phyloP scores from a whole-genome alignment of 2,329 filamentous ascomycete species.

The Didymella lethalis region DNA sequence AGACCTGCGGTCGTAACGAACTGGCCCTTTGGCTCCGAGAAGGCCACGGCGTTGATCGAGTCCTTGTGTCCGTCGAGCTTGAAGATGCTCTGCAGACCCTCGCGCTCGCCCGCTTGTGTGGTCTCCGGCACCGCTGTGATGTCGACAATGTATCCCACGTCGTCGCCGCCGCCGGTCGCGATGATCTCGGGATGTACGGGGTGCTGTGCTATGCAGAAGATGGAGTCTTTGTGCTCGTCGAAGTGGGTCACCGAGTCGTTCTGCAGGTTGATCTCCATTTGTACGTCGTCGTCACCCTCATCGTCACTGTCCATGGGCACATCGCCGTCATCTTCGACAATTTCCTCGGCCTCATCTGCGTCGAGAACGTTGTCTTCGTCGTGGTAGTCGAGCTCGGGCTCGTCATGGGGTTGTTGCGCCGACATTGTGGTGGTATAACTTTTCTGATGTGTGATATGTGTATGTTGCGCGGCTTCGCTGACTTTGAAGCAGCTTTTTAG shows the following conservation, averaged over 20 bases:
- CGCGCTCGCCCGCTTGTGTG: slow-evolving; percentile 64
- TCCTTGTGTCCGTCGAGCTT: slow-evolving; percentile 90
- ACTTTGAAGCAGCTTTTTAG: not conserved
- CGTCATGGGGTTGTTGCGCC: slow-evolving; percentile 40
- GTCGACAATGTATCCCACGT: slow-evolving; percentile 87
- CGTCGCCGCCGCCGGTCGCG: slow-evolving; percentile 86
- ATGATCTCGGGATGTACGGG: slow-evolving; percentile 79
- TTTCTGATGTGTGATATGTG: not conserved
- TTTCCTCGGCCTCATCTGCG: slow-evolving; percentile 79
- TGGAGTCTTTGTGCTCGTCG: slow-evolving; percentile 85
- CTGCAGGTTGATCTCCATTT: slow-evolving; percentile 76
- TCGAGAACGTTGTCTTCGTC: slow-evolving; percentile 77
- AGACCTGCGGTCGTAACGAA: slow-evolving; percentile 87
- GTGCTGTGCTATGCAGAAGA: slow-evolving; percentile 95
- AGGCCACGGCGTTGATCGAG: slow-evolving; percentile 85
- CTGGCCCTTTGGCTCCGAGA: slow-evolving; percentile 83
- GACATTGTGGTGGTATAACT: slow-evolving; percentile 27
- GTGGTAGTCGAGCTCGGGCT: slow-evolving; percentile 56
- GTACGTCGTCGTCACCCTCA: slow-evolving; percentile 61
- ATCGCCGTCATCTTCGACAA: slow-evolving; percentile 72
- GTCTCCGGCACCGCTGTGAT: slow-evolving; percentile 69
- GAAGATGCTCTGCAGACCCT: slow-evolving; percentile 71
- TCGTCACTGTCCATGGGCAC: slow-evolving; percentile 83
- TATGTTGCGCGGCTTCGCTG: not conserved
- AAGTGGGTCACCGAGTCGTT: slow-evolving; percentile 97